Base-by-base conservation (phyloP, 805 yeast species). In the Blastobotrys mokoenaii region DNA sequence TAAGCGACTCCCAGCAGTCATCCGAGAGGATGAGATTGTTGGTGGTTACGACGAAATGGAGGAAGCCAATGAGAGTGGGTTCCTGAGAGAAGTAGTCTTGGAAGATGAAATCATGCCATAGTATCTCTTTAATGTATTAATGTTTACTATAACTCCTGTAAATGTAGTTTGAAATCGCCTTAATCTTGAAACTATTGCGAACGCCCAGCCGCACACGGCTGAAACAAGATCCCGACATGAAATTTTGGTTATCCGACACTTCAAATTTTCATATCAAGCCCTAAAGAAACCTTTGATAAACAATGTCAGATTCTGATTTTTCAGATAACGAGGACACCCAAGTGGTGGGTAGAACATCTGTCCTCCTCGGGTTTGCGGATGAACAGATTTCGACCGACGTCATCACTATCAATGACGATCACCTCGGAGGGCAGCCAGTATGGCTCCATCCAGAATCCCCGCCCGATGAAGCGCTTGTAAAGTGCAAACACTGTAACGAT, bases 31-130 rank as follows among this genome's bases (percentile, higher is more conserved):
- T 22, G 93, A 84, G 55, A 89, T 79, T 47, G 80, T 88, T 51
- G 96, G 96, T 1, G 83, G 86, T 60, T 84, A 84, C 82, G 78
- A 80, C 57, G 94, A 82, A 54, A 75, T 88, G 46, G 90, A 84
- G 44, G 93, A 86, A 40, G 88, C 88, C 36, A 86, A 86, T 61
- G 96, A 88, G 61, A 51, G 46, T 38, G 62, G 61, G 20, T 53
- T 60, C 20, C 43, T 39, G 14, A 41, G 45, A 12, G 53, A 52
- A 27, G 33, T 54, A 9, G 45, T 52, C 17, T 47, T 45, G 12
- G 58, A 53, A 12, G 56, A 51, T 25, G 44, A 41, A 20, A 41
- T 41, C 16, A 34, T 41, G 30, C 22, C 18, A 22, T 25, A 38
- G 6, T 12, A 12, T 31, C 15, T 31, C 34, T 6, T 33, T 34